Base-by-base conservation (phyloP, 2,329 filamentous ascomycete species). In the Thelonectria blattea region DNA sequence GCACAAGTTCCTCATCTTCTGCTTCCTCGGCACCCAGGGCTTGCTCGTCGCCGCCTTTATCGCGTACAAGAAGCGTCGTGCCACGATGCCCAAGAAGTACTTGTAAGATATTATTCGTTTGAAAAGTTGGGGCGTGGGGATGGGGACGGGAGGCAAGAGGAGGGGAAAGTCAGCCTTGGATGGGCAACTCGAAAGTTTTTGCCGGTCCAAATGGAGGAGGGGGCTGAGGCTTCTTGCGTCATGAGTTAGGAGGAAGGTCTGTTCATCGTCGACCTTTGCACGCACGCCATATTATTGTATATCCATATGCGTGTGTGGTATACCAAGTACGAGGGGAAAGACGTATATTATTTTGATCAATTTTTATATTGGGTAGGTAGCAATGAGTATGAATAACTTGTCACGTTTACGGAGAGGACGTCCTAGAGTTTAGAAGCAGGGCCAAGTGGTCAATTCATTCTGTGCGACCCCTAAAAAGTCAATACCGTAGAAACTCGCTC, bases 81-180 rank as follows among this genome's bases (percentile, higher is more conserved):
- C 85, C 41, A 87, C 83, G 65, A 86, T 88, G 75, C 92, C 92
- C n/a, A 97, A 97, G 84, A 97, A 97, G 80, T 97, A 93, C 76
- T 79, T 97, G 73, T 97, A 81, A 72, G 14, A 20, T 15, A 32
- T 34, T 14, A 34, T 24, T 37, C 48, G 9, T 7, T 30, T 9
- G 2, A 15, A 30, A n/a, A 42, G 50, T 43, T 55, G 5, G 42
- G 18, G 22, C 27, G 3, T 24, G 22, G 22, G 22, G 12, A n/a
- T n/a, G n/a, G n/a, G n/a, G n/a, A n/a, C n/a, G 57, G 22, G 17
- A 57, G 45, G 18, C 22, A 27, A 67, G 50, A 61, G 53, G 22
- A 43, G 55, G 53, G 27, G 6, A 45, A 43, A 41, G 39, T 34
- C n/a, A 3, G 14, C 10, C 49, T 43, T 32, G 43, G 20, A 60